Conservation (phyloP, 345 rosid genomes). For the Euphorbia tirucalli region DNA sequence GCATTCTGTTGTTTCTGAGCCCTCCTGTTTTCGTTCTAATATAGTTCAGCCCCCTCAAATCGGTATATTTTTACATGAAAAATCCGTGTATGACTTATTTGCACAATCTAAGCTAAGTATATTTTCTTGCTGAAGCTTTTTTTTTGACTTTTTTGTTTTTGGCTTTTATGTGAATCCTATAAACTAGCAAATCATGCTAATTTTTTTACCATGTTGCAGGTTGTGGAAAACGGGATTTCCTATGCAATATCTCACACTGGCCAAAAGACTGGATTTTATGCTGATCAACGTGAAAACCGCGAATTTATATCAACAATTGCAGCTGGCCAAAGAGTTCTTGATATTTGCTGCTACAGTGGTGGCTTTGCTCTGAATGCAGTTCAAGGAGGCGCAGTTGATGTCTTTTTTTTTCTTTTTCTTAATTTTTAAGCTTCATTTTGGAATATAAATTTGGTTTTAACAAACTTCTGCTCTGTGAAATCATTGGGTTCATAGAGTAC, state of each 20-base stretch:
- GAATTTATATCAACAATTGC: slow-evolving; percentile 69
- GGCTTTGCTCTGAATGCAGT: too few relatives aligned
- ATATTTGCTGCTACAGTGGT: too few relatives aligned
- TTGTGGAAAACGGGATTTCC: slow-evolving; percentile 68
- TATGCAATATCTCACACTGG: slow-evolving; percentile 70
- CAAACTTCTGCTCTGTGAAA: not conserved
- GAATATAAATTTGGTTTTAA: not conserved
- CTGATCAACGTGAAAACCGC: slow-evolving; percentile 80
- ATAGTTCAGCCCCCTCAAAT: too few relatives aligned
- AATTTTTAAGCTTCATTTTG: not conserved
- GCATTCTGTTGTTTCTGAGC: too few relatives aligned
- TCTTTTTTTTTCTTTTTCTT: not conserved
- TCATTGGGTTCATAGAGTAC: not conserved
- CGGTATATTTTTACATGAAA: not conserved
- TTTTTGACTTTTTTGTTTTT: too few relatives aligned
- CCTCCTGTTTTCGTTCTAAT: too few relatives aligned
- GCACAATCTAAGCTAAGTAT: not conserved
- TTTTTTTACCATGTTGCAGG: slow-evolving; percentile 37
- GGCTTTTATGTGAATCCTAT: too few relatives aligned
- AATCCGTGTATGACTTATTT: not conserved
- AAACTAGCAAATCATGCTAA: not conserved
- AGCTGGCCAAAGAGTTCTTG: too few relatives aligned
- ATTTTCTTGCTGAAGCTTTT: too few relatives aligned
- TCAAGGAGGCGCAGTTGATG: too few relatives aligned
- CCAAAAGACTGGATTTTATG: slow-evolving; percentile 90